These are phyloP conservation scores for Podaxis carcinomalis DNA, from an alignment of 768 basidiomycete species.

Conservation along the genomic window DNA sequence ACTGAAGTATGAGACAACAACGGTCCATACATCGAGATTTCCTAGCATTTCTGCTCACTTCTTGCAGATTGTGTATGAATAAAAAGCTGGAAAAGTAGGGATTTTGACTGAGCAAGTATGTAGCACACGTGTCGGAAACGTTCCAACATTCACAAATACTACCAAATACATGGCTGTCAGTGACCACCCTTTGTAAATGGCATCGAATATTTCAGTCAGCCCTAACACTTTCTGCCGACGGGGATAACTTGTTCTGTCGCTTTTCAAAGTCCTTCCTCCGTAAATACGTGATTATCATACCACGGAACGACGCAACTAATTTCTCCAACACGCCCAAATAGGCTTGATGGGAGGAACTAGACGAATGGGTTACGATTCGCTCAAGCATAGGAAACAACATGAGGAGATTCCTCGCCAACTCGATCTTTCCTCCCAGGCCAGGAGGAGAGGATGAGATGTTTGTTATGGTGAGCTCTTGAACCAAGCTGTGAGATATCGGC, in stretches of 20 bases:
- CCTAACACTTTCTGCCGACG: no score
- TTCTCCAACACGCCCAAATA: not conserved
- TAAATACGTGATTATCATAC: not conserved
- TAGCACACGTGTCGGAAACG: no score
- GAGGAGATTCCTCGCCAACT: not conserved
- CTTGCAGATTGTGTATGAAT: no score
- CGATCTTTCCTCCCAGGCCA: not conserved
- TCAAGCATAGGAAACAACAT: conserved; percentile 3
- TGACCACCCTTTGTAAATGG: no score
- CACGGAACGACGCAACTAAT: not conserved
- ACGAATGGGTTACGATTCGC: not conserved
- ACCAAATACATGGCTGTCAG: no score
- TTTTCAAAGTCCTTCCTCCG: not conserved
- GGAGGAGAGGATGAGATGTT: not conserved
- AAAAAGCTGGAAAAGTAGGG: no score
- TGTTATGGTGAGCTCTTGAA: conserved; percentile 3
- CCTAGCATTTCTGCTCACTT: not conserved
- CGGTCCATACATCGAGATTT: not conserved
- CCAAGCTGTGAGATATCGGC: not conserved
- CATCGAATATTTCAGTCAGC: no score
- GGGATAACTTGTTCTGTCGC: not conserved
- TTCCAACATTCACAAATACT: no score
- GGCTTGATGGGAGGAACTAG: not conserved
- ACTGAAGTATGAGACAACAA: not conserved
- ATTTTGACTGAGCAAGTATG: no score